These are phyloP conservation scores for Ceratocystis smalleyi DNA, from an alignment of 2,329 filamentous ascomycete species.

Conservation along the genomic window DNA sequence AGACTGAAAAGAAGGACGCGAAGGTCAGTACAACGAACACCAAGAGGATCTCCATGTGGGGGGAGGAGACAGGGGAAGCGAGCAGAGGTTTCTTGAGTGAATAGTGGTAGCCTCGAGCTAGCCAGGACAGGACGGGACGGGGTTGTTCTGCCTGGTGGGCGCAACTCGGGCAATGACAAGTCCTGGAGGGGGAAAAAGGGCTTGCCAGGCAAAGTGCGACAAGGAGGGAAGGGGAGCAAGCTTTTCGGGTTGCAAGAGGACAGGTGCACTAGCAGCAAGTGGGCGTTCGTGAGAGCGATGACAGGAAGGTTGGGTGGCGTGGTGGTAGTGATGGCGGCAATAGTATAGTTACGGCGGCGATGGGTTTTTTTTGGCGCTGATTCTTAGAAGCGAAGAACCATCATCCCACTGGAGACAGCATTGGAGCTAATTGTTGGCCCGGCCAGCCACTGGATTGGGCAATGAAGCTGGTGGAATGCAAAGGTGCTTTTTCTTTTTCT, in stretches of 20 bases:
- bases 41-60: constrained; percentile 12
- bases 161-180: too few relatives aligned
- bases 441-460: background rate
- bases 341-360: background rate
- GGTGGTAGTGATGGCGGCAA: background rate
- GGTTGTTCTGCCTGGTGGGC: too few relatives aligned
- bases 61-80: background rate
- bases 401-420: background rate
- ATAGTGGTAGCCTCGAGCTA: too few relatives aligned
- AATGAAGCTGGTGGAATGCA: background rate
- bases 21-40: constrained; percentile 14
- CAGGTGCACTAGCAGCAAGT: background rate
- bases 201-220: too few relatives aligned
- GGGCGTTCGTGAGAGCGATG: background rate
- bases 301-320: background rate
- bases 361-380: background rate
- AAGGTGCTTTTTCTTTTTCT: background rate
- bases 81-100: background rate
- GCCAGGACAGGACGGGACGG: too few relatives aligned
- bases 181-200: too few relatives aligned
- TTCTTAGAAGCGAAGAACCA: background rate
- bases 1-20: constrained; percentile 12
- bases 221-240: background rate
- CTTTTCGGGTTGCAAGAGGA: background rate
- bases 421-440: background rate